phyloP scores from a whole-genome alignment of 2,329 filamentous ascomycete genomes.

The Cercospora sesami region DNA sequence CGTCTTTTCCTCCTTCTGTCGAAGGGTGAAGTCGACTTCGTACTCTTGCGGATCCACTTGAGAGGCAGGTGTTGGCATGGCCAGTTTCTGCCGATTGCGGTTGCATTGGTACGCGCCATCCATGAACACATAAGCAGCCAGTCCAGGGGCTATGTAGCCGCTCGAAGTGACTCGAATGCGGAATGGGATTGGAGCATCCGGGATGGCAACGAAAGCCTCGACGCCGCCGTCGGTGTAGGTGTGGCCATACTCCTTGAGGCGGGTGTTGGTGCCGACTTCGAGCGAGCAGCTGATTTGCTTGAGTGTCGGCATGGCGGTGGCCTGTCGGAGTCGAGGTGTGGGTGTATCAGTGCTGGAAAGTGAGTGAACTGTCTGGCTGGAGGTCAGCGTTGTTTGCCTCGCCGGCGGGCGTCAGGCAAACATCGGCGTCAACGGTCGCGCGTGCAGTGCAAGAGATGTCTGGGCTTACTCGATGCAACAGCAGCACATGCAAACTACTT shows the following conservation, averaged over 20 bases:
- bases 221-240: slow-evolving; percentile 55
- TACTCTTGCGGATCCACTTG: slow-evolving; percentile 37
- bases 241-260: slow-evolving; percentile 53
- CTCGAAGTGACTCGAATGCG: slow-evolving; percentile 51
- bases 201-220: slow-evolving; percentile 54
- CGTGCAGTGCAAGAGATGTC: background rate
- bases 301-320: slow-evolving; percentile 52
- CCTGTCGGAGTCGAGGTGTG: background rate
- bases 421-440: background rate
- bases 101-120: slow-evolving; percentile 61
- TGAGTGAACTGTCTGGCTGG: background rate
- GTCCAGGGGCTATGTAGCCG: slow-evolving; percentile 54
- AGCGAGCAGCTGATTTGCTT: slow-evolving; percentile 56
- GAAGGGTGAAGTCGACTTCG: slow-evolving; percentile 52
- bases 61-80: slow-evolving; percentile 33
- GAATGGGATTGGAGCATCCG: slow-evolving; percentile 49
- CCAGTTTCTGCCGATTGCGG: slow-evolving; percentile 51
- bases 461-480: background rate
- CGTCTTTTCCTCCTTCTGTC: slow-evolving; percentile 56
- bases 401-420: background rate
- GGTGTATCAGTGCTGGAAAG: background rate
- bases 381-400: background rate
- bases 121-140: slow-evolving; percentile 58
- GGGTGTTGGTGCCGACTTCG: slow-evolving; percentile 47
- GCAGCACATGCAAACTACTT: background rate